Evolutionary conservation across 2,329 filamentous ascomycete species (phyloP).

Genomic region (Aspergillus chevalieri): DNA sequence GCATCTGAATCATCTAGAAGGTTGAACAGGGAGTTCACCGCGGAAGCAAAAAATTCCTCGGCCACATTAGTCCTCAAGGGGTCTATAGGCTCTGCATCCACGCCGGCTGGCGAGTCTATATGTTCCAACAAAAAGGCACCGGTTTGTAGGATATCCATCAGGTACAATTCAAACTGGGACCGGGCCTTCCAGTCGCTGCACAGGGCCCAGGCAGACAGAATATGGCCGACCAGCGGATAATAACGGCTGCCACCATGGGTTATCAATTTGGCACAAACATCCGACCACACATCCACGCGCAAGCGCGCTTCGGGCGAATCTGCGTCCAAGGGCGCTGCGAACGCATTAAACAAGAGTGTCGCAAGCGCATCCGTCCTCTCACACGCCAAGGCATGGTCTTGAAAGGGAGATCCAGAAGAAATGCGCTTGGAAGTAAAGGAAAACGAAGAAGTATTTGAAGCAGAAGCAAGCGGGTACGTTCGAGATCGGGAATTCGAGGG

Average conservation of each 20-base stretch:
- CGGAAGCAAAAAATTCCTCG: slow-evolving; percentile 81
- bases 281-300: slow-evolving; percentile 81
- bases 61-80: slow-evolving; percentile 74
- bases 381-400: slow-evolving; percentile 80
- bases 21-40: slow-evolving; percentile 74
- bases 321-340: slow-evolving; percentile 76
- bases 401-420: slow-evolving; percentile 51
- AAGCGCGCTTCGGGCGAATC: slow-evolving; percentile 74
- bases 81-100: slow-evolving; percentile 59
- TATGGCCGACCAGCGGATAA: slow-evolving; percentile 73
- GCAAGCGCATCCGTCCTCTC: slow-evolving; percentile 83
- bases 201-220: slow-evolving; percentile 80
- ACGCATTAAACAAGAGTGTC: slow-evolving; percentile 78
- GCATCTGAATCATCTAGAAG: slow-evolving; percentile 81
- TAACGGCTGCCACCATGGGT: slow-evolving; percentile 67
- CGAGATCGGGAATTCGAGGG: slow-evolving; percentile 56
- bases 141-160: slow-evolving; percentile 90
- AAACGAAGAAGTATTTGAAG: slow-evolving; percentile 21
- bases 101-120: slow-evolving; percentile 69
- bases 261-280: slow-evolving; percentile 76
- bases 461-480: slow-evolving; percentile 20
- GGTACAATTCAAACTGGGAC: slow-evolving; percentile 83
- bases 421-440: slow-evolving; percentile 44
- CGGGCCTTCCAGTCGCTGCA: slow-evolving; percentile 87
- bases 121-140: slow-evolving; percentile 86